Base-by-base conservation (phyloP, 345 rosid genomes). In the Arabis alpina region DNA sequence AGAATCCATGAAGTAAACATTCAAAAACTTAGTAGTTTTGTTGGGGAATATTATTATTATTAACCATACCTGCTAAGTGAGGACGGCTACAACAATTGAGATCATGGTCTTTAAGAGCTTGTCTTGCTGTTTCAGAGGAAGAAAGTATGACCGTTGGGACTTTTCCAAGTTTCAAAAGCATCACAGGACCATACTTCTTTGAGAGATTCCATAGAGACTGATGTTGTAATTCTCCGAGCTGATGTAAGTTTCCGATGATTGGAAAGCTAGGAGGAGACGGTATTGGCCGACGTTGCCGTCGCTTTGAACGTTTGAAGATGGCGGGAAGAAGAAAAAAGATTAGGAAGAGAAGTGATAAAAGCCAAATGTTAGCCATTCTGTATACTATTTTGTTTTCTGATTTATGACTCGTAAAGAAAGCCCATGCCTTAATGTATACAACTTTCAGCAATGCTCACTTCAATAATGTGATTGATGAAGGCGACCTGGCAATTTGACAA, bases 61-160 rank as follows among this genome's bases (percentile, higher is more conserved):
- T 36, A 36, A 36, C 40, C 40, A 3, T 36, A 70, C 63, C 76
- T 4, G 32, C 37, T 53, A 62, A 34, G n/a, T 28, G 0, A 11
- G 90, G 88, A 55, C 87, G 84, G 51, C 80, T 75, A 7, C 84
- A 87, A 54, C 80, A 81, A 7, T 41, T 52, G 19, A 79, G 80
- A 43, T 85, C 91, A 8, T 82, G 77, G 34, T 74, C 52, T 64
- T 65, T 82, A 32, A 86, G 11, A 10, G 76, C 73, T 41, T 82
- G 78, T 76, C 57, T 69, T 2, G 82, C 88, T 57, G 72, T 58
- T 61, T 75, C 62, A 2, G 87, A 80, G 0, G 90, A 82, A 32
- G 87, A 85, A 56, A 85, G 70, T 24, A 86, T 58, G 0, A 85
- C 10, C 5, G 77, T 32, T 23, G 81, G 76, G 34, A 58, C 61